These are phyloP conservation scores for Babesia ovata DNA, from an alignment of 169 alveolate species.

Conservation along the genomic window DNA sequence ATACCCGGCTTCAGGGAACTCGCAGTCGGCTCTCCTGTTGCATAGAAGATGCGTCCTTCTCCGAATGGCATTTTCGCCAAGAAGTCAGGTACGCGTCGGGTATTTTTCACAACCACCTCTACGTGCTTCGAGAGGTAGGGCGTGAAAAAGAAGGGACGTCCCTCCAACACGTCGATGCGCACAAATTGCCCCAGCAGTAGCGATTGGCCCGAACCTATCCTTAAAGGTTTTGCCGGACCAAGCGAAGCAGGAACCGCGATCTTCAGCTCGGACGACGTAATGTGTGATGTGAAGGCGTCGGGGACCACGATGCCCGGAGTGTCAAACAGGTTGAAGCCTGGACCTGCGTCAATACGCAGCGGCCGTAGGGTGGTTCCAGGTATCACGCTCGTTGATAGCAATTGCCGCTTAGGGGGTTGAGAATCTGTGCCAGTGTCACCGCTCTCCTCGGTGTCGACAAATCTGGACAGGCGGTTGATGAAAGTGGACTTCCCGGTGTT, in stretches of 20 bases:
- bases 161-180: constrained; percentile 50
- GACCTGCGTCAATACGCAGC: constrained; percentile 66
- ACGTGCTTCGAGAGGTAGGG: constrained; percentile 48
- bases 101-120: constrained; percentile 17
- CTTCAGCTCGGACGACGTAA: constrained; percentile 64
- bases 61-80: constrained; percentile 30
- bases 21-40: background rate
- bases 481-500: constrained; percentile 64
- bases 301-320: constrained; percentile 79
- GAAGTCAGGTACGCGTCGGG: constrained; percentile 12
- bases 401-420: constrained; percentile 18
- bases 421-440: background rate
- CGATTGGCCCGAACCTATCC: constrained; percentile 42
- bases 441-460: background rate
- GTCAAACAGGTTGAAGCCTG: constrained; percentile 69
- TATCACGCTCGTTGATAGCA: constrained; percentile 69
- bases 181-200: constrained; percentile 58
- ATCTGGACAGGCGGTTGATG: constrained; percentile 25
- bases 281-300: constrained; percentile 67
- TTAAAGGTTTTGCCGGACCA: constrained; percentile 13
- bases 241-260: constrained; percentile 35
- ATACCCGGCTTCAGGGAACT: background rate
- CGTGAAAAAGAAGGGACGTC: constrained; percentile 55
- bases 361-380: constrained; percentile 79
- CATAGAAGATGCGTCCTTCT: constrained; percentile 15